phyloP scores from a whole-genome alignment of 345 rosid genomes.

The Citrus australasica region DNA sequence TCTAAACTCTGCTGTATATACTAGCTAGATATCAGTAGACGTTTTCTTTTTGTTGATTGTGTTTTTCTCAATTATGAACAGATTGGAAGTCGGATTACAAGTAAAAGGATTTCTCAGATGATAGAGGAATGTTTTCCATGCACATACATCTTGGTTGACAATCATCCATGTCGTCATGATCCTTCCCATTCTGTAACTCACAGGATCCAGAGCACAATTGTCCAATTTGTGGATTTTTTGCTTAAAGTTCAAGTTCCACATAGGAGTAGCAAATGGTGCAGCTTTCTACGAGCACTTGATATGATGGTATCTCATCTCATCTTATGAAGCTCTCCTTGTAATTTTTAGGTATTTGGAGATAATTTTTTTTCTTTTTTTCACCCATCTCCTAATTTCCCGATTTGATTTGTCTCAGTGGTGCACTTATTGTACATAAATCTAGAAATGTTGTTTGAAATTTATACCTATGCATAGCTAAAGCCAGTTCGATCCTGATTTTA shows the following conservation, averaged over 20 bases:
- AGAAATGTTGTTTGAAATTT: background rate
- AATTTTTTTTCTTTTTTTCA: background rate
- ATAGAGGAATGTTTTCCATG: constrained; percentile 67
- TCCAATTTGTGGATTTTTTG: constrained; percentile 56
- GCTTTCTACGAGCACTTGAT: constrained; percentile 51
- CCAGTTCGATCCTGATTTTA: background rate
- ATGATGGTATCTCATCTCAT: constrained; percentile 46
- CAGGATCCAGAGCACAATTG: constrained; percentile 71
- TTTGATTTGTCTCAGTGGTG: constrained; percentile 1
- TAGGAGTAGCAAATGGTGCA: constrained; percentile 40
- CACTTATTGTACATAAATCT: background rate
- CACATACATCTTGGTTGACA: constrained; percentile 72
- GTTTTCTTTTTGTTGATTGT: constrained; percentile 15
- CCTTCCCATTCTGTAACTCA: constrained; percentile 90
- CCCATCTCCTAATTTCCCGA: background rate
- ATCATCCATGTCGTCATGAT: constrained; percentile 86
- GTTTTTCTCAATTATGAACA: constrained; percentile 36
- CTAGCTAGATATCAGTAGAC: constrained; percentile 5
- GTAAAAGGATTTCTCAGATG: constrained; percentile 78
- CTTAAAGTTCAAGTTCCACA: constrained; percentile 41
- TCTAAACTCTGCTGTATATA: background rate
- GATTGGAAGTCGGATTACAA: constrained; percentile 92
- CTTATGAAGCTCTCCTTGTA: constrained; percentile 14
- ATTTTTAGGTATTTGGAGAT: background rate
- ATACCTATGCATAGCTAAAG: constrained; percentile 3